Evolutionary conservation across 352 stramenopile genomes (phyloP).

Genomic region (Ophiocytium majus): DNA sequence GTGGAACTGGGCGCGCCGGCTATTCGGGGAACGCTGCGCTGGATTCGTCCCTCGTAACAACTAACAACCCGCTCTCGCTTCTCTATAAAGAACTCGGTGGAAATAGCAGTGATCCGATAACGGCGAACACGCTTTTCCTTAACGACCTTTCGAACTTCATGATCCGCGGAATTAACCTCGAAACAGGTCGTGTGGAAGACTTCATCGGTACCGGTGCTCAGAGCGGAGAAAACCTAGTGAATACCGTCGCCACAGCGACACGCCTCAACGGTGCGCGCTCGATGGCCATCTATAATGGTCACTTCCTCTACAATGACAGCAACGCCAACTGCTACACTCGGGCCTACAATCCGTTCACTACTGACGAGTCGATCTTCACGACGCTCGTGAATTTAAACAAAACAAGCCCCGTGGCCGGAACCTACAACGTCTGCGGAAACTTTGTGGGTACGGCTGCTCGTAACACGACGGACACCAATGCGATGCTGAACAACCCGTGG

Average conservation of each 20-base stretch:
- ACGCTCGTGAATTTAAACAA: not conserved
- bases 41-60: not conserved
- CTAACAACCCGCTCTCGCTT: not conserved
- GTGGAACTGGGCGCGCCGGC: not conserved
- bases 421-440: not conserved
- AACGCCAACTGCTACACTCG: not conserved
- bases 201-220: not conserved
- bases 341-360: not conserved
- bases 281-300: not conserved
- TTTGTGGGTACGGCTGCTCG: not conserved
- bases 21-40: not conserved
- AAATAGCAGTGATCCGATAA: too few species aligned
- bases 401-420: not conserved
- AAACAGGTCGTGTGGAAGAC: not conserved
- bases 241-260: not conserved
- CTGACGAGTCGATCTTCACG: not conserved
- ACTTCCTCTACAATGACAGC: not conserved
- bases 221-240: not conserved
- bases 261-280: too few species aligned
- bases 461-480: not conserved
- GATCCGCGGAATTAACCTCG: not conserved
- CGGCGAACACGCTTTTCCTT: not conserved
- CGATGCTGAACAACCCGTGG: not conserved
- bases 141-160: not conserved
- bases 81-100: not conserved